phyloP scores from a whole-genome alignment of 768 basidiomycete species.

The Mycena venus region DNA sequence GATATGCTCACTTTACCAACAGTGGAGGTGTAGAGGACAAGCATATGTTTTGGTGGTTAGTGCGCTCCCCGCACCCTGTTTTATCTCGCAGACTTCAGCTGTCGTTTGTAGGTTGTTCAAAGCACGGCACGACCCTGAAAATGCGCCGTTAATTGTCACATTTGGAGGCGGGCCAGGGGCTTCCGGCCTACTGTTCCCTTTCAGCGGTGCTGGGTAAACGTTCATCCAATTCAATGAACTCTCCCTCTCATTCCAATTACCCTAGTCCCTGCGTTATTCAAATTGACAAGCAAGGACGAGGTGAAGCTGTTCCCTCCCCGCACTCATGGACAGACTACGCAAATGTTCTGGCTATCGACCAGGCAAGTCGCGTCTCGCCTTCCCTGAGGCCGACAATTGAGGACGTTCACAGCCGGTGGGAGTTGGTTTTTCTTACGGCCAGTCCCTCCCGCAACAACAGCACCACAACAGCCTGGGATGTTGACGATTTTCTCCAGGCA shows the following conservation, averaged over 20 bases:
- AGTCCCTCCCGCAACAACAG: constrained; percentile 1
- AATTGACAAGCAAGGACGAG: background rate
- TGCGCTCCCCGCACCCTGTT: background rate
- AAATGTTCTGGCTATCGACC: background rate
- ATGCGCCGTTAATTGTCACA: background rate
- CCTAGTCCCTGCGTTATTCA: constrained; percentile 4
- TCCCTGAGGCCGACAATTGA: background rate
- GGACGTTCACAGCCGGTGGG: background rate
- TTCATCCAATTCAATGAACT: background rate
- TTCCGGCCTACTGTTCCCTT: background rate
- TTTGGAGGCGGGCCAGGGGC: background rate
- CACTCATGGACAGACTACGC: background rate
- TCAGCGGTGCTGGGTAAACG: background rate
- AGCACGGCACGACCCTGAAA: background rate
- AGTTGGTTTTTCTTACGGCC: background rate
- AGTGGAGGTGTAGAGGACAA: background rate
- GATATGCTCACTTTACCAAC: constrained; percentile 5
- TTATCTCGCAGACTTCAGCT: background rate
- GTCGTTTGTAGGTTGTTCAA: background rate
- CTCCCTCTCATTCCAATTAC: background rate
- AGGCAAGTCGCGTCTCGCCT: background rate
- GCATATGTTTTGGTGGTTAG: constrained; percentile 10
- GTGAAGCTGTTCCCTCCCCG: background rate
- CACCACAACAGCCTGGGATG: constrained; percentile 1
- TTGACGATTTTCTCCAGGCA: constrained; percentile 4